phyloP scores from a whole-genome alignment of 768 basidiomycete species.

The Lentinula detonsa region DNA sequence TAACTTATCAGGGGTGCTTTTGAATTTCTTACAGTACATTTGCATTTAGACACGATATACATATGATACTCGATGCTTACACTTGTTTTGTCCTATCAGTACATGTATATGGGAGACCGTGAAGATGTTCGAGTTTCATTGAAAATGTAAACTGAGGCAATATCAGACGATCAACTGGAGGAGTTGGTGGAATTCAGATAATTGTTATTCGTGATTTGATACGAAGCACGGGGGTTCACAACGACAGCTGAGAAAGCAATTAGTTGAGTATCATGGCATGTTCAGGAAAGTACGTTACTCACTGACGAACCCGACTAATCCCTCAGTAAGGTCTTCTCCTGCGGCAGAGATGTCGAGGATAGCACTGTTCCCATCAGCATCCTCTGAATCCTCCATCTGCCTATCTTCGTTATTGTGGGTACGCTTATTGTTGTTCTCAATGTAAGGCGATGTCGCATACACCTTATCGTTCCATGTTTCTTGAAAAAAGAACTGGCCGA shows the following conservation, averaged over 20 bases:
- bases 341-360: conserved; percentile 18
- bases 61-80: no score
- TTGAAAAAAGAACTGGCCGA: conserved; percentile 31
- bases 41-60: no score
- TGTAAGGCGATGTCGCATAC: conserved; percentile 20
- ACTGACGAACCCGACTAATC: conserved; percentile 22
- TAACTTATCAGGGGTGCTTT: no score
- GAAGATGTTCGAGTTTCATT: no score
- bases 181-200: conserved; percentile 7
- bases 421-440: conserved; percentile 18
- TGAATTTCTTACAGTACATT: no score
- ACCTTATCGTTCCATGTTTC: conserved; percentile 24
- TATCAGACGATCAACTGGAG: neutral
- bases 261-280: neutral
- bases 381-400: conserved; percentile 15
- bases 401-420: conserved; percentile 23
- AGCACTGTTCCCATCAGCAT: conserved; percentile 19
- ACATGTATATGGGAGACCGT: no score
- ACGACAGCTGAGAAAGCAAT: conserved; percentile 7
- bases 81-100: no score
- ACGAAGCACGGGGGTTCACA: conserved; percentile 10
- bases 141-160: no score
- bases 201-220: conserved; percentile 11
- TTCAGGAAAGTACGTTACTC: neutral
- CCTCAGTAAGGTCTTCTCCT: conserved; percentile 10